Base-by-base conservation (phyloP, 75 land plant genomes). In the Pinus taeda region DNA sequence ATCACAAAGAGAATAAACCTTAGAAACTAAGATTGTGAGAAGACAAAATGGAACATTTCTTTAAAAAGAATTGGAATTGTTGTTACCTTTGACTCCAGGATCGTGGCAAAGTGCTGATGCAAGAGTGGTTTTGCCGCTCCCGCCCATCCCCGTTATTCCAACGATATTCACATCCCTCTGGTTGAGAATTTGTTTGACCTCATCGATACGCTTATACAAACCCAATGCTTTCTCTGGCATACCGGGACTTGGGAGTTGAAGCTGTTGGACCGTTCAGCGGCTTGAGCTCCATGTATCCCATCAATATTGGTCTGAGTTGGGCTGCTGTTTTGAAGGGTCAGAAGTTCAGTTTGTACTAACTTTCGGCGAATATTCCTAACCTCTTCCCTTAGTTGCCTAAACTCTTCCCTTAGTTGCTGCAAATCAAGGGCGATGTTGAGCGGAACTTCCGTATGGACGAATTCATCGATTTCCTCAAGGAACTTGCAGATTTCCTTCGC, bases 71-170 rank as follows among this genome's bases (percentile, higher is more conserved):
- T 45, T 26, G 8, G 9, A 6, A 45, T 6, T 7, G 9, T 7
- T 66, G 9, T 64, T 33, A 64, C 67, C 67, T 29, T 64, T 30
- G 15, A 64, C 67, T 29, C 14, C 4, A 6, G 67, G 26, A 64
- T 64, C 67, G 0, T 30, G 13, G 17, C 67, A 64, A 33, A 64
- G 67, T 0, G 67, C 67, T 64, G 30, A 14, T 30, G 67, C 67
- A 12, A 64, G 17, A 64, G 67, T 64, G 15, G 36, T 64, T 64
- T 66, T 66, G 37, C 45, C 70, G n/a, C 13, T 64, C 29, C 67
- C 67, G 13, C 67, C 67, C 67, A 64, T 64, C 36, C 67, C 37
- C 33, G 26, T 64, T 29, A 64, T 29, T 33, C 67, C 67, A 64
- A 64, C 67, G 26, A 64, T 64, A 64, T 14, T 33, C 3, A 64